Evolutionary conservation across 2,329 filamentous ascomycete species (phyloP).

Genomic region (Paraphaeosphaeria sporulosa): DNA sequence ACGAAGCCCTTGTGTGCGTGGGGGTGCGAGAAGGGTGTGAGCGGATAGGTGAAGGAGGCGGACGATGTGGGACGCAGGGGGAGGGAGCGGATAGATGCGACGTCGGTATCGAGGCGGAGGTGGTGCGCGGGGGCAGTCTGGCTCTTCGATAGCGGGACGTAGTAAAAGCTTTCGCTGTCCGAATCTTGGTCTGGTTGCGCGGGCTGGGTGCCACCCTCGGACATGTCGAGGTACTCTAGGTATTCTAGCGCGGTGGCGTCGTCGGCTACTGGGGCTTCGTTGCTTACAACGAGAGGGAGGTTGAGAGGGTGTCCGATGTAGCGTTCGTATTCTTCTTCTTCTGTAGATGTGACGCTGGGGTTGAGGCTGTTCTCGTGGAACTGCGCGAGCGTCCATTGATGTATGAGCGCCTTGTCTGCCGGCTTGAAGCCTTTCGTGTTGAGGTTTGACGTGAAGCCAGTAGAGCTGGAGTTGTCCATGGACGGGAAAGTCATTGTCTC

Average conservation of each 20-base stretch:
- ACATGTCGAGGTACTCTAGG: constrained; percentile 76
- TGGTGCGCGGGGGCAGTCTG: constrained; percentile 15
- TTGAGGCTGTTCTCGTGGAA: constrained; percentile 86
- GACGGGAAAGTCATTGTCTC: constrained; percentile 29
- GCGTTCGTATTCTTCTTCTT: constrained; percentile 84
- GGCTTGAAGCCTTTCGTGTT: constrained; percentile 53
- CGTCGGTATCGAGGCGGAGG: constrained; percentile 32
- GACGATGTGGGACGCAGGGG: constrained; percentile 32
- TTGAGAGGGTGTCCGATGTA: constrained; percentile 90
- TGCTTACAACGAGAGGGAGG: constrained; percentile 81
- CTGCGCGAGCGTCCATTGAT: constrained; percentile 88
- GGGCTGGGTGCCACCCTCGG: constrained; percentile 29
- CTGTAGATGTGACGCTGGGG: constrained; percentile 77
- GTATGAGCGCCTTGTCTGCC: constrained; percentile 79
- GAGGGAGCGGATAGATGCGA: constrained; percentile 35
- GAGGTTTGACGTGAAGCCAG: constrained; percentile 34
- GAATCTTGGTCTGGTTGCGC: constrained; percentile 27
- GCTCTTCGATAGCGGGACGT: background rate
- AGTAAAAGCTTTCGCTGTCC: constrained; percentile 20
- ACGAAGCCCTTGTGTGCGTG: constrained; percentile 5
- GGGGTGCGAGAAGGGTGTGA: constrained; percentile 45
- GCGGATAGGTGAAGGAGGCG: constrained; percentile 16
- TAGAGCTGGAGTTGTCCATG: constrained; percentile 39
- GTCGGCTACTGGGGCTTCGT: constrained; percentile 64
- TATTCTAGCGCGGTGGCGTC: constrained; percentile 69